phyloP scores from a whole-genome alignment of 2,329 filamentous ascomycete species.

The Tolypocladium endophyticum region DNA sequence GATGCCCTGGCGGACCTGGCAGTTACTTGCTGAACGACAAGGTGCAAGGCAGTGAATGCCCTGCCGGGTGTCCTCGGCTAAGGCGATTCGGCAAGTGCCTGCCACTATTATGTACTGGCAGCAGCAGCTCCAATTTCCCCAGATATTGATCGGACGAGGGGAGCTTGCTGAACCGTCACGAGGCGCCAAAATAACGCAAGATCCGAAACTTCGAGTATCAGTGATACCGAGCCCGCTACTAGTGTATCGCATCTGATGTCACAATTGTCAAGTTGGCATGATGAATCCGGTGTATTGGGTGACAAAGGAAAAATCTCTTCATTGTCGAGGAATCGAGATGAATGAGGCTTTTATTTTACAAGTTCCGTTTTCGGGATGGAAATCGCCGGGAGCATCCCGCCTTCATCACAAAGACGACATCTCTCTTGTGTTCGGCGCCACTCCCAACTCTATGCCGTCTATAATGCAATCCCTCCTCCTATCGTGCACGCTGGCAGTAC shows the following conservation, averaged over 20 bases:
- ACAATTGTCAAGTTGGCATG: neutral
- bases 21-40: neutral
- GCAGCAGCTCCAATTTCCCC: neutral
- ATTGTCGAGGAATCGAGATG: constrained; percentile 24
- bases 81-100: neutral
- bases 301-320: constrained; percentile 18
- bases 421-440: constrained; percentile 18
- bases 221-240: neutral
- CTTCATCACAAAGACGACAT: constrained; percentile 23
- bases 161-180: neutral
- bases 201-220: neutral
- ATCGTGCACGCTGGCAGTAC: constrained; percentile 20
- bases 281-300: constrained; percentile 1
- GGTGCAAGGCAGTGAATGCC: neutral
- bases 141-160: neutral
- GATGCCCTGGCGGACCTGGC: neutral
- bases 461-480: constrained; percentile 26
- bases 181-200: neutral
- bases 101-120: neutral
- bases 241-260: neutral
- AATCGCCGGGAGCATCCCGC: constrained; percentile 20
- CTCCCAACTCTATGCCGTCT: constrained; percentile 30
- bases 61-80: neutral
- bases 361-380: constrained; percentile 22
- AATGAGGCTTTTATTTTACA: constrained; percentile 34